Conservation (phyloP, 2,329 filamentous ascomycete genomes). For the Bipolaris zeicola region DNA sequence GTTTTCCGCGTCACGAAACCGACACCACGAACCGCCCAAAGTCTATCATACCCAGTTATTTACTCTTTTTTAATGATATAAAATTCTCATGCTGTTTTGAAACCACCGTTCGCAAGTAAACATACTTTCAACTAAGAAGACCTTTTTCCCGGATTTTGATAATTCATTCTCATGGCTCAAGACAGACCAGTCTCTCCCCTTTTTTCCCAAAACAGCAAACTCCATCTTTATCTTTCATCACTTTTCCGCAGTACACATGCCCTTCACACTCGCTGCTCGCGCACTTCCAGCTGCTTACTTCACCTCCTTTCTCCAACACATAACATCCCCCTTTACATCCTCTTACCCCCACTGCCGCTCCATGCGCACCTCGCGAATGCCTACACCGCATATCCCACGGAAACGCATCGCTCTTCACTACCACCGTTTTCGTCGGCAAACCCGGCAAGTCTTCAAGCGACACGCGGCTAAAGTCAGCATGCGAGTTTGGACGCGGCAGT, state of each 20-base stretch:
- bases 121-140: too few relatives aligned
- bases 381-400: constrained; percentile 27
- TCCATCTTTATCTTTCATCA: constrained; percentile 18
- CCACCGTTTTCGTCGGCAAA: constrained; percentile 22
- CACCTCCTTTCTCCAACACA: constrained; percentile 34
- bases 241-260: constrained; percentile 30
- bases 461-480: constrained; percentile 22
- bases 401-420: constrained; percentile 21
- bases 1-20: background rate
- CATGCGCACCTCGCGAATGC: constrained; percentile 20
- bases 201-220: constrained; percentile 38
- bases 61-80: background rate
- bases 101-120: too few relatives aligned
- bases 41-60: background rate
- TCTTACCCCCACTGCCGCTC: background rate
- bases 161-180: background rate
- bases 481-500: constrained; percentile 17
- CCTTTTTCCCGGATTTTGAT: too few relatives aligned
- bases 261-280: constrained; percentile 31
- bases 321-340: constrained; percentile 33
- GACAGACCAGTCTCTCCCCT: constrained; percentile 31
- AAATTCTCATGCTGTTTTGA: background rate
- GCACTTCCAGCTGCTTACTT: constrained; percentile 22
- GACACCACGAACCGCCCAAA: background rate
- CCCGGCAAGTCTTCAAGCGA: constrained; percentile 17